Evolutionary conservation across 129 eudicot genomes (phyloP), one percentile per base, ranked within the genome.

Genomic region (Artemisia tridentata): DNA sequence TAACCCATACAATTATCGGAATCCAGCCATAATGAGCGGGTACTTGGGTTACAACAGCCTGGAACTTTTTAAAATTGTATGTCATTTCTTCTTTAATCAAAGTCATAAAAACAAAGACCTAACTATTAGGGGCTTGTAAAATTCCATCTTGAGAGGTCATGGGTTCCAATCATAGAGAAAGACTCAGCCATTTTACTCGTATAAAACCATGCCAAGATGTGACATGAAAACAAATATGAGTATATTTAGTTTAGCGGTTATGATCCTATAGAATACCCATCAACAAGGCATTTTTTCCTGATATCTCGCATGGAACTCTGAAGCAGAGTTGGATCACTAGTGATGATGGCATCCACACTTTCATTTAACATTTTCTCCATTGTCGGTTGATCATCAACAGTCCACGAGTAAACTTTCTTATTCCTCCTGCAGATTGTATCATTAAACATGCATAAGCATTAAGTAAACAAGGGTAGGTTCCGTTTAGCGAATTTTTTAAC

Each of bases 391-490:
- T 89, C 97, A 79, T 93, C 99, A 43, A 93, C 99, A 6, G 99
- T 93, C 99, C 99, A 93, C 4, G 96, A 91, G 54, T 78, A 93
- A 23, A 93, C 92, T 83, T 89, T 86, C 83, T 87, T 93, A 11
- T 84, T 85, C 82, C 86, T 84, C 87, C 99, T 93, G 89, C 71
- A 63, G 17, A 52, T 19, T 50, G 14, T 13, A 23, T 49, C 18
- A 49, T 25, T 56, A 38, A 68, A 47, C 58, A 53, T 31, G 51
- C 56, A 49, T 17, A 63, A 55, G 7, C 19, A 23, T 14, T 20
- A 31, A 45, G 21, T 60, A 0, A 60, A 12, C 15, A 3, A 5
- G 31, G 4, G 49, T 47, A 21, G 48, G 11, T 66, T 65, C 58
- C 51, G 17, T 41, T 12, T 72, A 14, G 9, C 43, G 9, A 60